These are phyloP conservation scores for Cyberlindnera maclurae DNA, from an alignment of 805 yeast species.

Conservation along the genomic window DNA sequence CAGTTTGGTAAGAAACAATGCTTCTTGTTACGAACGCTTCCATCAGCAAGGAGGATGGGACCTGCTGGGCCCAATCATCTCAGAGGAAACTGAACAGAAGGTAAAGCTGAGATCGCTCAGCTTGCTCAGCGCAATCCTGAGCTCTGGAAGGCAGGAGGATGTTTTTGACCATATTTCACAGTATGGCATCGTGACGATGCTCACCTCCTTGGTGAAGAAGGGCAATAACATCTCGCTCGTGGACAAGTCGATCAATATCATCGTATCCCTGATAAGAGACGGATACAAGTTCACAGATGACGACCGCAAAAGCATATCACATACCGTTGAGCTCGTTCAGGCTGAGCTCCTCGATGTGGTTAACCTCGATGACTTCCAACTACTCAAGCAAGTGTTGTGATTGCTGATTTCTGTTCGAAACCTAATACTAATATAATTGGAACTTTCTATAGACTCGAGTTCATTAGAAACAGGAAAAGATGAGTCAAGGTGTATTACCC, in stretches of 20 bases:
- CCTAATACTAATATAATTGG: conserved; percentile 12
- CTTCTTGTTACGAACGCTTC: conserved; percentile 48
- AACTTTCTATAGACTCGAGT: conserved; percentile 16
- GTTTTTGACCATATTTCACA: conserved; percentile 32
- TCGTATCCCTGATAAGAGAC: conserved; percentile 38
- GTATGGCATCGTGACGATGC: conserved; percentile 21
- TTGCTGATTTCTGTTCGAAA: conserved; percentile 6
- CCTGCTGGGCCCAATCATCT: conserved; percentile 30
- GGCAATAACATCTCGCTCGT: conserved; percentile 39
- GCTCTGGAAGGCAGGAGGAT: conserved; percentile 39
- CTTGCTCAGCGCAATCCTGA: conserved; percentile 49
- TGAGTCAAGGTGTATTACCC: not conserved
- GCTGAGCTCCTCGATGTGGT: conserved; percentile 37
- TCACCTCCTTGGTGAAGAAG: conserved; percentile 20
- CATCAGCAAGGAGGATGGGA: conserved; percentile 57
- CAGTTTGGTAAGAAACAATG: conserved; percentile 63
- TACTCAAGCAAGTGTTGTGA: conserved; percentile 37
- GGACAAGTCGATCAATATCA: conserved; percentile 49
- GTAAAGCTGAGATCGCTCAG: conserved; percentile 49
- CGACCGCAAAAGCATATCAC: conserved; percentile 33
- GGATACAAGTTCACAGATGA: conserved; percentile 38
- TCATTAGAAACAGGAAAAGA: conserved; percentile 12
- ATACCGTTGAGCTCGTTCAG: conserved; percentile 33
- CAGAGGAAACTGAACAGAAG: conserved; percentile 27
- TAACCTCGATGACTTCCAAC: conserved; percentile 45